Evolutionary conservation across 352 stramenopile genomes (phyloP).

Genomic region (Globisporangium parvum): DNA sequence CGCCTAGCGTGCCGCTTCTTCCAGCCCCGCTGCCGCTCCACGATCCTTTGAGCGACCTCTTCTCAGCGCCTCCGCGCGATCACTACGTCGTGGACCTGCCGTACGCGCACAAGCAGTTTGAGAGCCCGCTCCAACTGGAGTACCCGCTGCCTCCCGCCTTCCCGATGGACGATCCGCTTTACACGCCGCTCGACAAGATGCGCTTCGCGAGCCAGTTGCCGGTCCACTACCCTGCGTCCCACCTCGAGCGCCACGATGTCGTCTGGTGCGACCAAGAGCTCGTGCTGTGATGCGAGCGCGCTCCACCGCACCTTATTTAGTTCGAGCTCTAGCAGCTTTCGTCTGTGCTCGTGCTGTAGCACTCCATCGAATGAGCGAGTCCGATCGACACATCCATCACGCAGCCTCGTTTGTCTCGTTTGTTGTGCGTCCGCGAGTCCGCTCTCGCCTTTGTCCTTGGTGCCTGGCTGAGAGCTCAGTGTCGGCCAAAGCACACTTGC

Average conservation of each 20-base stretch:
- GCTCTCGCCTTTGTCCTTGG: no score
- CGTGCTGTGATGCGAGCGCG: not conserved
- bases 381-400: no score
- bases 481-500: no score
- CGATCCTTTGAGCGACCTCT: constrained; percentile 3
- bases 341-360: no score
- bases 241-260: not conserved
- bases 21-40: not conserved
- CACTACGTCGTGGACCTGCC: constrained; percentile 4
- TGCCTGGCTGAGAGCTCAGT: no score
- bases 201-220: not conserved
- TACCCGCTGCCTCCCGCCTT: not conserved
- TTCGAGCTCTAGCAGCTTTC: not conserved
- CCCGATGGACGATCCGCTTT: not conserved
- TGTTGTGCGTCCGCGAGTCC: no score
- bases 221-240: not conserved
- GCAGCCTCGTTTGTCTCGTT: no score
- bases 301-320: not conserved
- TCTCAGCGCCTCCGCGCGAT: not conserved
- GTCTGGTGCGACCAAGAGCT: constrained; percentile 5
- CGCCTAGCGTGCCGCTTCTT: not conserved
- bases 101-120: constrained; percentile 1
- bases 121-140: not conserved
- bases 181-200: not conserved
- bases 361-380: no score